Conservation (phyloP, 176 grass and related monocot species). For the Oryza glumipatula region DNA sequence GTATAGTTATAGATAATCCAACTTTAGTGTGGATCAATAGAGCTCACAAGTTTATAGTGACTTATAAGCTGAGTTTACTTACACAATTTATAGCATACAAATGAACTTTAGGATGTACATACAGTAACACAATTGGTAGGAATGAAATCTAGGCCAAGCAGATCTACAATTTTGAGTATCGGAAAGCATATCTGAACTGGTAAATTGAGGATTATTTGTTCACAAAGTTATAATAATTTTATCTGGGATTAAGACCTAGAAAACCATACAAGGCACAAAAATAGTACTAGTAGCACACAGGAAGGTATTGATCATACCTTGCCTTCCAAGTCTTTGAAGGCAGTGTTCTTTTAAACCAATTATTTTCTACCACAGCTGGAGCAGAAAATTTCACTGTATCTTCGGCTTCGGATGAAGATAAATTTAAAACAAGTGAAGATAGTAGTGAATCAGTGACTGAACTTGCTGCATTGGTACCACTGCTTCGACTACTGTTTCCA, state of each 20-base stretch:
- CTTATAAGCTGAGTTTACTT: constrained; percentile 3
- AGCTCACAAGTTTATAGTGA: not conserved
- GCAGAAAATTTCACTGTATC: constrained; percentile 41
- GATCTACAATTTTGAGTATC: not conserved
- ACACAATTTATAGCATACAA: not conserved
- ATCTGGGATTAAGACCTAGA: not conserved
- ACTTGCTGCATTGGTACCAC: constrained; percentile 37
- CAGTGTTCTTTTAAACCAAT: constrained; percentile 44
- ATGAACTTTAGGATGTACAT: not conserved
- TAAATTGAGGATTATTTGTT: not conserved
- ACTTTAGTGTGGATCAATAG: not conserved
- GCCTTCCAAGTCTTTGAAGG: constrained; percentile 48
- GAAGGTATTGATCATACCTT: constrained; percentile 40
- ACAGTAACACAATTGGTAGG: not conserved
- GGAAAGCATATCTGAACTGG: not conserved
- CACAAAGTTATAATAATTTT: constrained; percentile 11
- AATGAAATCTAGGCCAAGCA: not conserved
- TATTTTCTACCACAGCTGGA: constrained; percentile 33
- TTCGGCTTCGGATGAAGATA: constrained; percentile 51
- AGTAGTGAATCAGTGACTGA: constrained; percentile 53
- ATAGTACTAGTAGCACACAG: not conserved
- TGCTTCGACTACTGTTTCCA: constrained; percentile 41
- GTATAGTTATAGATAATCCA: not conserved
- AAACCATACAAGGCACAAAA: not conserved
- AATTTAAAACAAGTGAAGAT: constrained; percentile 50